Conservation (phyloP, 129 eudicot genomes). For the Artemisia argyi region DNA sequence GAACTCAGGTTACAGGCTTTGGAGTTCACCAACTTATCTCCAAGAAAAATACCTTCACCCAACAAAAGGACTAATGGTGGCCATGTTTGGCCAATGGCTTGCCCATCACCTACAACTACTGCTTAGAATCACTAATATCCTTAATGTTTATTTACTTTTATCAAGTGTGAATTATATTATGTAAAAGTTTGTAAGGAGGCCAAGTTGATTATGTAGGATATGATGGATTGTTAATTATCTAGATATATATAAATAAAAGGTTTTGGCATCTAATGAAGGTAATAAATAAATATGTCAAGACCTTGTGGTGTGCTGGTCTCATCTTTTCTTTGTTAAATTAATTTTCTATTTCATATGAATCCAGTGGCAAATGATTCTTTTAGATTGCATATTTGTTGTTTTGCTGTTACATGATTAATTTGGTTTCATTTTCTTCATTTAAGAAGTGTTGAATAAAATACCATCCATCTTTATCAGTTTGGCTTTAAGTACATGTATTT, state of each 20-base stretch:
- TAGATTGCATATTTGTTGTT: too few species aligned
- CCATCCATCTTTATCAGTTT: too few species aligned
- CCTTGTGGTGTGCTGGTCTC: too few species aligned
- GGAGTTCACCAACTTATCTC: slow-evolving; percentile 82
- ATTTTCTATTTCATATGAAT: too few species aligned
- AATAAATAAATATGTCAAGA: not conserved
- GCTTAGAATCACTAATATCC: slow-evolving; percentile 15
- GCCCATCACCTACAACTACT: slow-evolving; percentile 26
- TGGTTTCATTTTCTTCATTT: too few species aligned
- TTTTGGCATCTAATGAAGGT: not conserved
- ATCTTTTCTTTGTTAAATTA: too few species aligned
- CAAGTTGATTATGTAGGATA: slow-evolving; percentile 12
- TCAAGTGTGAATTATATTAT: slow-evolving; percentile 10
- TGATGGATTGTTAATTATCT: slow-evolving; percentile 4
- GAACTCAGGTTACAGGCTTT: slow-evolving; percentile 86
- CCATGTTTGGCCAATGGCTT: slow-evolving; percentile 33
- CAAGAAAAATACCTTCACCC: slow-evolving; percentile 36
- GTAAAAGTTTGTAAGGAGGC: slow-evolving; percentile 10
- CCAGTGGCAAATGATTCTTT: too few species aligned
- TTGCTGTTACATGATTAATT: too few species aligned
- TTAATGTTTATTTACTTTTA: not conserved
- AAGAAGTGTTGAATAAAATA: too few species aligned
- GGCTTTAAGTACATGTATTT: too few species aligned
- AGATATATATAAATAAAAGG: not conserved
- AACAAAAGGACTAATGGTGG: slow-evolving; percentile 17